Evolutionary conservation across 768 basidiomycete species (phyloP).

Genomic region (Leccinum uliginosum): DNA sequence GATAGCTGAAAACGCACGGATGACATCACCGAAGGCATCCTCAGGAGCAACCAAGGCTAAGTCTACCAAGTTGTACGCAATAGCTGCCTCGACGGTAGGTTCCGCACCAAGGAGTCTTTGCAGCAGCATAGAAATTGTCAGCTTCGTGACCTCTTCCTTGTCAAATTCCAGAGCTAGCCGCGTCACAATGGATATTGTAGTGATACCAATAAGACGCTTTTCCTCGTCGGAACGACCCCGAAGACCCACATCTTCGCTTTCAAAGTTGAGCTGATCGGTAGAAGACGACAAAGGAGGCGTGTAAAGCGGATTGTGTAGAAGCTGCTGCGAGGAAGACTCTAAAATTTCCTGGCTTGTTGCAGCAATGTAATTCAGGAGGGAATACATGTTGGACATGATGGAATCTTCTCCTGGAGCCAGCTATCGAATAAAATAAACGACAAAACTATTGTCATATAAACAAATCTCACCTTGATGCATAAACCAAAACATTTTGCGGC

Average conservation of each 20-base stretch:
- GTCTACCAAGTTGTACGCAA: slow-evolving; percentile 88
- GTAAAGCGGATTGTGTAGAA: slow-evolving; percentile 40
- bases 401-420: slow-evolving; percentile 84
- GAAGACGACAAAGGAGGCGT: slow-evolving; percentile 27
- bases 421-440: slow-evolving; percentile 34
- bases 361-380: slow-evolving; percentile 87
- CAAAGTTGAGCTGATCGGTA: slow-evolving; percentile 46
- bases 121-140: slow-evolving; percentile 89
- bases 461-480: slow-evolving; percentile 66
- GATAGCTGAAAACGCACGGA: slow-evolving; percentile 77
- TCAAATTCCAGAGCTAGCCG: slow-evolving; percentile 83
- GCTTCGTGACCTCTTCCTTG: slow-evolving; percentile 80
- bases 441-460: background rate
- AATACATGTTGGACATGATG: slow-evolving; percentile 94
- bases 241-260: slow-evolving; percentile 60
- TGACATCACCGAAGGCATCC: slow-evolving; percentile 76
- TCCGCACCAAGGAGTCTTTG: slow-evolving; percentile 84
- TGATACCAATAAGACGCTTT: slow-evolving; percentile 78
- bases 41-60: slow-evolving; percentile 77
- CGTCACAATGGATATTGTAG: slow-evolving; percentile 88
- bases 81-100: slow-evolving; percentile 84
- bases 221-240: slow-evolving; percentile 77
- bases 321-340: slow-evolving; percentile 45
- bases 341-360: slow-evolving; percentile 75
- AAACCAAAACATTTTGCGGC: slow-evolving; percentile 88